Conservation (phyloP, 1,284 basidiomycete genomes). For the Ustilago shanxiensis region DNA sequence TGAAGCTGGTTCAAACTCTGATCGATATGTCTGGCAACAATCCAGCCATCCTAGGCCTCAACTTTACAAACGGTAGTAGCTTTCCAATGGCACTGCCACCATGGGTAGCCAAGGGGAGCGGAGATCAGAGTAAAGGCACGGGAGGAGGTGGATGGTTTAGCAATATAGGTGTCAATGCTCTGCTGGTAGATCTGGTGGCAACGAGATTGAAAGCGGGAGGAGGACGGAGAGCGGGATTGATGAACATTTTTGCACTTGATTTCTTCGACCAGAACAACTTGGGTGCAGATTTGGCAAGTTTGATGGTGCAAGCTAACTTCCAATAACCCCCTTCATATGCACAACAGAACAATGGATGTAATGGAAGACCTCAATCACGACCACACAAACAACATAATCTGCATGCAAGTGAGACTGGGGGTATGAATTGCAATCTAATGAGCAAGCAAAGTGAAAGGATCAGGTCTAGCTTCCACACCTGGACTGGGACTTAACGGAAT, state of each 20-base stretch:
- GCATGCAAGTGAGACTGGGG: not conserved
- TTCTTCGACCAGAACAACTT: slow-evolving; percentile 49
- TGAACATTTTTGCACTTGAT: slow-evolving; percentile 52
- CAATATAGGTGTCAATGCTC: slow-evolving; percentile 37
- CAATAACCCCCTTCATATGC: slow-evolving; percentile 1
- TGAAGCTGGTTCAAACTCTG: slow-evolving; percentile 33
- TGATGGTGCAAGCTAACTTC: slow-evolving; percentile 59
- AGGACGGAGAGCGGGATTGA: slow-evolving; percentile 21
- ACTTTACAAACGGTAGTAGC: slow-evolving; percentile 43
- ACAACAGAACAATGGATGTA: not conserved
- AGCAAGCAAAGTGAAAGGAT: slow-evolving; percentile 23
- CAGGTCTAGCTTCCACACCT: not conserved
- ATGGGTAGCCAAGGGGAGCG: slow-evolving; percentile 45
- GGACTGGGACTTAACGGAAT: slow-evolving; percentile 32
- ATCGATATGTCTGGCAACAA: slow-evolving; percentile 23
- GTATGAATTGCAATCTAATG: slow-evolving; percentile 6
- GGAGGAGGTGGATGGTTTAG: slow-evolving; percentile 17
- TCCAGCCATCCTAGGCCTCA: slow-evolving; percentile 22
- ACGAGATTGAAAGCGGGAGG: slow-evolving; percentile 1
- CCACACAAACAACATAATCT: too few species aligned
- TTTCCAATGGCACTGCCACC: slow-evolving; percentile 55
- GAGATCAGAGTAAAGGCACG: slow-evolving; percentile 17
- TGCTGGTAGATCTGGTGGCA: slow-evolving; percentile 38
- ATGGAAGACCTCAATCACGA: not conserved
- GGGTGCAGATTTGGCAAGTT: slow-evolving; percentile 24